Percentiles rank a stretch among this genome's conserved stretches.
Evolutionary conservation across 192 early-diverging fungal genomes (phyloP).

Genomic region (Endogone sp.): DNA sequence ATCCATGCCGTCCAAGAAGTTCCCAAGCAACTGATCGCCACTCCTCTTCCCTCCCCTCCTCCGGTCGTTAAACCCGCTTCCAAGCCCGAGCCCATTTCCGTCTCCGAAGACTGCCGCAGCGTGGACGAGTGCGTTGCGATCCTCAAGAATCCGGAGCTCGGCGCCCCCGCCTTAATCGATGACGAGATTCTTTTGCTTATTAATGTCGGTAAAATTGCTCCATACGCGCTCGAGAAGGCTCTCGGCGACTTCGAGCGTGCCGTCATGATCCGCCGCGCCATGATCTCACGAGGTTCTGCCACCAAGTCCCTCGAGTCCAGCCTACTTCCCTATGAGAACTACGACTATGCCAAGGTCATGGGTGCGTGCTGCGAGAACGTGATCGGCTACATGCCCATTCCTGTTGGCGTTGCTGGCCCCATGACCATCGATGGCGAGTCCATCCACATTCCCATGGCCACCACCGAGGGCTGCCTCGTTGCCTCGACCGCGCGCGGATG

Average conservation of each 20-base stretch:
- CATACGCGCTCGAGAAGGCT: constrained; percentile 87
- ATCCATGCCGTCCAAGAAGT: constrained; percentile 7
- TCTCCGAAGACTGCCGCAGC: background rate
- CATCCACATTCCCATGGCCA: constrained; percentile 91
- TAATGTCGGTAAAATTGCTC: constrained; percentile 64
- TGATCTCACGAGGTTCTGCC: constrained; percentile 65
- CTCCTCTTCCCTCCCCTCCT: background rate
- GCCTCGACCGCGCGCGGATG: constrained; percentile 92
- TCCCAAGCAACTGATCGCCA: constrained; percentile 19
- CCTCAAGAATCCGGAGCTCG: constrained; percentile 34
- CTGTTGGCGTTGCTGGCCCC: constrained; percentile 91
- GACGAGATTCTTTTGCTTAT: constrained; percentile 76
- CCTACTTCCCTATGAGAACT: constrained; percentile 75
- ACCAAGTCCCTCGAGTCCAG: constrained; percentile 64
- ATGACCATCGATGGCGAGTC: constrained; percentile 75
- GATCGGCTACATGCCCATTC: constrained; percentile 88
- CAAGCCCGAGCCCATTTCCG: background rate
- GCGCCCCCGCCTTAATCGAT: constrained; percentile 51
- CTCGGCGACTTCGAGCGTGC: constrained; percentile 77
- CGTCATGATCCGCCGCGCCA: constrained; percentile 73
- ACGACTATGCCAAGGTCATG: constrained; percentile 85
- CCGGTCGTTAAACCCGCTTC: background rate
- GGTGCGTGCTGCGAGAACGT: constrained; percentile 97
- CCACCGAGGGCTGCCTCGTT: constrained; percentile 88
- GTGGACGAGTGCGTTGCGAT: constrained; percentile 40